Conservation (phyloP, 2,329 filamentous ascomycete genomes). For the Xylaria sp. region DNA sequence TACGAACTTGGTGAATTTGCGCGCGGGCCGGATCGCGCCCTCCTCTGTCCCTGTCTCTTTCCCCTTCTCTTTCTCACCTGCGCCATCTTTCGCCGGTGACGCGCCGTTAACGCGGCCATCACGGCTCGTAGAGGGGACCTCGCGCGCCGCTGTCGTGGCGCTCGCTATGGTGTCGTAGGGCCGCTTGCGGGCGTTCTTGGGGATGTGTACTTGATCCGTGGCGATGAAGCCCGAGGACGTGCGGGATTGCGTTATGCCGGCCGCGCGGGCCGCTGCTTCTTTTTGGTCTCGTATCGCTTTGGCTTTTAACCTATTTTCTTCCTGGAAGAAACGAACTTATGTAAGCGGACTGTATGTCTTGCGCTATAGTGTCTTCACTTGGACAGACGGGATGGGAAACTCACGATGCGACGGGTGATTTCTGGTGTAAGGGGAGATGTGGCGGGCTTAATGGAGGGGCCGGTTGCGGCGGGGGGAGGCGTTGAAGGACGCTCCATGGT, state of each 20-base stretch:
- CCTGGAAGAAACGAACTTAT: slow-evolving; percentile 60
- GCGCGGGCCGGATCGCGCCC: slow-evolving; percentile 74
- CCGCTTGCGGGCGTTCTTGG: slow-evolving; percentile 72
- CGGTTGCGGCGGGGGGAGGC: slow-evolving; percentile 53
- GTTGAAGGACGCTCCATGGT: slow-evolving; percentile 62
- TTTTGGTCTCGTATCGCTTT: slow-evolving; percentile 84
- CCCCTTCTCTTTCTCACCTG: slow-evolving; percentile 34
- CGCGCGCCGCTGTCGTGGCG: slow-evolving; percentile 23
- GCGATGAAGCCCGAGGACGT: slow-evolving; percentile 77
- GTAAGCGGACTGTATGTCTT: background rate
- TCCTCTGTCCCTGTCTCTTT: slow-evolving; percentile 43
- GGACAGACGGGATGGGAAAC: slow-evolving; percentile 41
- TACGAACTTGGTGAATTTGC: slow-evolving; percentile 93
- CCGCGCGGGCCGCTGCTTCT: slow-evolving; percentile 69
- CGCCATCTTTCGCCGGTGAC: slow-evolving; percentile 41
- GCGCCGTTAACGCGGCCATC: slow-evolving; percentile 68
- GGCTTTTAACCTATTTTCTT: slow-evolving; percentile 86
- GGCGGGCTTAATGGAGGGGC: slow-evolving; percentile 45
- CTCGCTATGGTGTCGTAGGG: slow-evolving; percentile 72
- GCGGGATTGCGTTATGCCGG: slow-evolving; percentile 56
- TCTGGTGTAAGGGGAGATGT: slow-evolving; percentile 65
- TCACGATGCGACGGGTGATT: slow-evolving; percentile 65
- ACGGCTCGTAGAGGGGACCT: slow-evolving; percentile 69
- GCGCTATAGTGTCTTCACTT: background rate
- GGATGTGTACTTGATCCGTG: slow-evolving; percentile 70